phyloP scores from a whole-genome alignment of 345 rosid genomes.

The Theobroma cacao region DNA sequence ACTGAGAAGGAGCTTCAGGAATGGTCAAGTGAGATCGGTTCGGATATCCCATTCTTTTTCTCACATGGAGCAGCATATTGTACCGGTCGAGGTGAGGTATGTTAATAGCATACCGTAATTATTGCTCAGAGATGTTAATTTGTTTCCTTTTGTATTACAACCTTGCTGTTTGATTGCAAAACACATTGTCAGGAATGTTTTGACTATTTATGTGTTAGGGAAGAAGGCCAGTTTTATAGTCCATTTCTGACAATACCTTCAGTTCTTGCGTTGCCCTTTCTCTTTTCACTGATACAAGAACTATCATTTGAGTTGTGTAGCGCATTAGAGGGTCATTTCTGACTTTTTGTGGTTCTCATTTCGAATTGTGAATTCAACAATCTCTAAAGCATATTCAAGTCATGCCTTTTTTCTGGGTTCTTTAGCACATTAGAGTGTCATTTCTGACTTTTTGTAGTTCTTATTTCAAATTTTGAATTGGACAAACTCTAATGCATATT shows the following conservation, averaged over 20 bases:
- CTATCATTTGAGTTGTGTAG: neutral
- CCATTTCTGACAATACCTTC: neutral
- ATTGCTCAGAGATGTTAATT: neutral
- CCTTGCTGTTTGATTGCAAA: conserved; percentile 8
- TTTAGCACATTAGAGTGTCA: too few species aligned
- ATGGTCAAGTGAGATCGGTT: conserved; percentile 97
- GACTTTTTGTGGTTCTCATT: neutral
- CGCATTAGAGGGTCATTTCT: neutral
- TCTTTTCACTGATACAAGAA: neutral
- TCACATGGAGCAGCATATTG: conserved; percentile 96
- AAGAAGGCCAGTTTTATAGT: neutral
- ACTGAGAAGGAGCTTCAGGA: conserved; percentile 90
- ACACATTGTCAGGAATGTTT: neutral
- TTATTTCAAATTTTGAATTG: neutral
- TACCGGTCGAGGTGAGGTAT: conserved; percentile 97
- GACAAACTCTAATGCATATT: neutral
- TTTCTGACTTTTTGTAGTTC: neutral
- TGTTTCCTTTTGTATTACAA: neutral
- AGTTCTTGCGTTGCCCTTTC: neutral
- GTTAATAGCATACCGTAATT: conserved; percentile 7
- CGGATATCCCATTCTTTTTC: conserved; percentile 95
- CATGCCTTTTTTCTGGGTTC: neutral
- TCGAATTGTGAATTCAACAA: neutral
- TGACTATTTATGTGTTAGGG: neutral
- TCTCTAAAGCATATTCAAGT: neutral